Percentiles rank a stretch among this genome's conserved stretches.
phyloP scores from a whole-genome alignment of 2,329 filamentous ascomycete genomes.

The Pseudogymnoascus sp. region DNA sequence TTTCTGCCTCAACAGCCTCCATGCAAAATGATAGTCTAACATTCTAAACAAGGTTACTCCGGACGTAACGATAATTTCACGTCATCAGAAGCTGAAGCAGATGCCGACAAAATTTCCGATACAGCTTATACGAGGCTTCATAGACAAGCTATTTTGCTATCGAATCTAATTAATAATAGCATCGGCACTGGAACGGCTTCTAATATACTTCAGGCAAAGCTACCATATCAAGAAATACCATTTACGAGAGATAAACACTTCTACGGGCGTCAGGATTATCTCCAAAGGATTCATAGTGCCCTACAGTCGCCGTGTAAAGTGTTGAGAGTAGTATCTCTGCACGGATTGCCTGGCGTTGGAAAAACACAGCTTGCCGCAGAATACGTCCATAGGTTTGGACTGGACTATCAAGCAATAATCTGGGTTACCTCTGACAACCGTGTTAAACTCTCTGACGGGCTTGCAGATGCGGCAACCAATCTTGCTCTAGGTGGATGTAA shows the following conservation, averaged over 20 bases:
- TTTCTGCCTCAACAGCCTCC: background rate
- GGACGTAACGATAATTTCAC: background rate
- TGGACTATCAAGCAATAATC: background rate
- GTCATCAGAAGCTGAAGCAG: background rate
- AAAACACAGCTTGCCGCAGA: background rate
- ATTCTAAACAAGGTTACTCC: background rate
- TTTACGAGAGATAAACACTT: background rate
- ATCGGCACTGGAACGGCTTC: background rate
- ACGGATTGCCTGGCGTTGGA: background rate
- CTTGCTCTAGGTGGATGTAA: background rate
- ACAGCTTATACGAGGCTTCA: background rate
- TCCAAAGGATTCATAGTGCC: background rate
- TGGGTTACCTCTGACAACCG: background rate
- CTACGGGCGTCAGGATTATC: background rate
- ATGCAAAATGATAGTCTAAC: background rate
- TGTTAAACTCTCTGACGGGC: background rate
- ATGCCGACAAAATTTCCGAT: background rate
- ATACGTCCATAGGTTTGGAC: background rate
- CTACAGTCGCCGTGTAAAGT: background rate
- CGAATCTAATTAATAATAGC: background rate
- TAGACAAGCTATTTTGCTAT: background rate
- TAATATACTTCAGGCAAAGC: background rate
- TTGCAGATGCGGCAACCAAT: background rate
- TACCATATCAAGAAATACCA: background rate
- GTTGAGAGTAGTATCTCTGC: background rate